A percentile compares a stretch with the other conserved stretches of the same genome.
Conservation (phyloP, 2,329 filamentous ascomycete genomes). For the Laburnicola sp. region DNA sequence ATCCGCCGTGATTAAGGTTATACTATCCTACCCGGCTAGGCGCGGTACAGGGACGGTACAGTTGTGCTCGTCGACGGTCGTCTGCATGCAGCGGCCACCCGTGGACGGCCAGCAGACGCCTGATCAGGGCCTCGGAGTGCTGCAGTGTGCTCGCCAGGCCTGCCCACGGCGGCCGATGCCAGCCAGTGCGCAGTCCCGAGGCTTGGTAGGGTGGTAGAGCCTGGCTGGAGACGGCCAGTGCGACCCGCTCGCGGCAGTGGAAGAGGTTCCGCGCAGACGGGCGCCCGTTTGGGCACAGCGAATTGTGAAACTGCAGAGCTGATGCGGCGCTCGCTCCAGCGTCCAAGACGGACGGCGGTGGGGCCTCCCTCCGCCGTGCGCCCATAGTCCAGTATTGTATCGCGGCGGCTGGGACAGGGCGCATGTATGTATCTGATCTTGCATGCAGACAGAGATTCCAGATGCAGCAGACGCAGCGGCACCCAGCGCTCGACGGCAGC, state of each 20-base stretch:
- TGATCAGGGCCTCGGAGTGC: no score
- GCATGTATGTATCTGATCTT: neutral
- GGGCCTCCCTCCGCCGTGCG: neutral
- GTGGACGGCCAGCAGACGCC: no score
- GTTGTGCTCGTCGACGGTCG: no score
- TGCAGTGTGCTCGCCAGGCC: no score
- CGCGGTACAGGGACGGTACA: no score
- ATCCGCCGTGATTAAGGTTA: no score
- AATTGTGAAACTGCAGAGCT: neutral
- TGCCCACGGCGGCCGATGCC: no score
- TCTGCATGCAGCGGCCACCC: no score
- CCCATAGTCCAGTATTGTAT: no score
- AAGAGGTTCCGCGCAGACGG: neutral
- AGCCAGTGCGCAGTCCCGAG: no score
- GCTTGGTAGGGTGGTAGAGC: neutral
- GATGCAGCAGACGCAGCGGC: neutral
- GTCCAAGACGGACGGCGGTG: neutral
- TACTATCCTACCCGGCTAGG: no score
- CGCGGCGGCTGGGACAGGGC: neutral
- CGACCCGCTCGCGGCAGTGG: neutral
- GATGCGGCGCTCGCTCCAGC: neutral
- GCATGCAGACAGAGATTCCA: conserved; percentile 1
- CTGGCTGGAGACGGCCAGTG: neutral
- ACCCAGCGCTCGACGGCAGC: no score
- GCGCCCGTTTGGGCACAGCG: neutral